Percentiles rank a stretch among this genome's conserved stretches.
Conservation (phyloP, 306 rosid genomes). For the apple (Malus domestica) region DNA sequence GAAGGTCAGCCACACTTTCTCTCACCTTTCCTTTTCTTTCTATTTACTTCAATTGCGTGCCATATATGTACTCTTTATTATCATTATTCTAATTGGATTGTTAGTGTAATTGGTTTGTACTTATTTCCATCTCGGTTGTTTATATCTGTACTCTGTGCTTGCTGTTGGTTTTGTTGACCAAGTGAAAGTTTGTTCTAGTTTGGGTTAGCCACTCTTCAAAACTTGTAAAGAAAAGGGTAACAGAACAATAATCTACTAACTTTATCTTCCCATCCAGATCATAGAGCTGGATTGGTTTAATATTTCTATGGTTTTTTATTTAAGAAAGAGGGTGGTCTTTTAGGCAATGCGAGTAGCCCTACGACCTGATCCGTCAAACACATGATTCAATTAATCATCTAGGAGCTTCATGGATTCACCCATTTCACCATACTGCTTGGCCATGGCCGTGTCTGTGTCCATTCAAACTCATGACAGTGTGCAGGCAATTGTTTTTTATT, state of each 20-base stretch:
- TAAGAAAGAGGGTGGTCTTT: too few relatives aligned
- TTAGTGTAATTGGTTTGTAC: background rate
- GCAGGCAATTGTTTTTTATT: background rate
- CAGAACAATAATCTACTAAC: background rate
- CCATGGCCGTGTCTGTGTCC: background rate
- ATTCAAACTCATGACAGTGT: background rate
- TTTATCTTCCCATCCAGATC: background rate
- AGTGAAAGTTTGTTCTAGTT: background rate
- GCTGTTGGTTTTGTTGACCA: background rate
- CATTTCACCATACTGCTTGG: background rate
- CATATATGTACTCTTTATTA: background rate
- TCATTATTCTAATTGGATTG: background rate
- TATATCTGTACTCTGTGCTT: background rate
- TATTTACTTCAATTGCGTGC: background rate
- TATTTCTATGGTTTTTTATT: background rate
- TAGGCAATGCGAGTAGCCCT: background rate
- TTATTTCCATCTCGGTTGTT: background rate
- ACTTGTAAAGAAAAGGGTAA: background rate
- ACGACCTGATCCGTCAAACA: background rate
- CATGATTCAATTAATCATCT: background rate
- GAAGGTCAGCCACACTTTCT: slow-evolving; percentile 50
- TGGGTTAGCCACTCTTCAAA: background rate
- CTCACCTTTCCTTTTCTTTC: slow-evolving; percentile 8
- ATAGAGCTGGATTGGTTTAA: background rate
- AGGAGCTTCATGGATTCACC: slow-evolving; percentile 6